Conservation (phyloP, 805 yeast species). For the Candida odintsovae region DNA sequence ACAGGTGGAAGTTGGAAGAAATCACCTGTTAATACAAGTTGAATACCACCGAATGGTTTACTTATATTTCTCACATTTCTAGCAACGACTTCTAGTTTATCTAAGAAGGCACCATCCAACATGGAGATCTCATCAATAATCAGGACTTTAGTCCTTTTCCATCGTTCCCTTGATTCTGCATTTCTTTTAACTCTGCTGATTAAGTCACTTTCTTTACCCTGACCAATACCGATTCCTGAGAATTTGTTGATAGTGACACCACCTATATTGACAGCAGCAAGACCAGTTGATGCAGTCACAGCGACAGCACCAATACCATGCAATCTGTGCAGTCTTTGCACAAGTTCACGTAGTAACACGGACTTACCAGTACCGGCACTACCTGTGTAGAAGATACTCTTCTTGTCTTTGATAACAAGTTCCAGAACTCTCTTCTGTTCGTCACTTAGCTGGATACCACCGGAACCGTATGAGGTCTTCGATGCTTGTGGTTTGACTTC, state of each 20-base stretch:
- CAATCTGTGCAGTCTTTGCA: constrained; percentile 40
- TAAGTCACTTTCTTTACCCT: constrained; percentile 35
- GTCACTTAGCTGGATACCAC: constrained; percentile 24
- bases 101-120: constrained; percentile 78
- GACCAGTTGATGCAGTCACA: constrained; percentile 91
- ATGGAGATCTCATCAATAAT: constrained; percentile 92
- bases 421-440: constrained; percentile 52
- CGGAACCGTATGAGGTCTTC: background rate
- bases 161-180: constrained; percentile 39
- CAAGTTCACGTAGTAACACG: constrained; percentile 57
- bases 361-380: constrained; percentile 90
- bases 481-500: background rate
- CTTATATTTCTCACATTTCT: constrained; percentile 41
- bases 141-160: constrained; percentile 66
- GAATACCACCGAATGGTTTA: constrained; percentile 91
- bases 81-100: constrained; percentile 70
- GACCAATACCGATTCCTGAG: constrained; percentile 80
- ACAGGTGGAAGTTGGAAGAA: constrained; percentile 96
- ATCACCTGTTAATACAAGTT: constrained; percentile 87
- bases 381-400: constrained; percentile 71
- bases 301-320: constrained; percentile 55
- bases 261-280: constrained; percentile 92
- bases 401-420: constrained; percentile 42
- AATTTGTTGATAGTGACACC: constrained; percentile 85
- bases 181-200: constrained; percentile 38